phyloP scores from a whole-genome alignment of 2,329 filamentous ascomycete genomes.

The Calonectria pseudoturangicola region DNA sequence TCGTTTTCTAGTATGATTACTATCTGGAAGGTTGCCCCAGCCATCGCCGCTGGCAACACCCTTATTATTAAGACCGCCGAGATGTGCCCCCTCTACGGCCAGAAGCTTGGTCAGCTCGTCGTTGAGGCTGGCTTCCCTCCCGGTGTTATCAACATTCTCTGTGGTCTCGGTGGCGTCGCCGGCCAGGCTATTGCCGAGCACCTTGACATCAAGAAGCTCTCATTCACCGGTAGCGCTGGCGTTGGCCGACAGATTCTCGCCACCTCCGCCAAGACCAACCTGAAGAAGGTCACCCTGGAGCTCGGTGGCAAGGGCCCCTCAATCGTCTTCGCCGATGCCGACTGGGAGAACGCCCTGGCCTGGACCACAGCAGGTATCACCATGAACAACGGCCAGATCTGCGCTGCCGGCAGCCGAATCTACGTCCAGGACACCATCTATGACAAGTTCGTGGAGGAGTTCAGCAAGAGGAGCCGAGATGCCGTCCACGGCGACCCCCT shows the following conservation, averaged over 20 bases:
- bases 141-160: conserved; percentile 83
- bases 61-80: conserved; percentile 78
- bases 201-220: conserved; percentile 80
- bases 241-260: conserved; percentile 83
- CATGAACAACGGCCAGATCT: conserved; percentile 75
- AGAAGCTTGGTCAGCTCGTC: conserved; percentile 78
- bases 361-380: conserved; percentile 62
- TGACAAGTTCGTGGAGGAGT: conserved; percentile 75
- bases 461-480: conserved; percentile 73
- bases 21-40: conserved; percentile 77
- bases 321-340: conserved; percentile 76
- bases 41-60: conserved; percentile 76
- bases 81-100: conserved; percentile 75
- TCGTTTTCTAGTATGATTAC: conserved; percentile 42
- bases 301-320: conserved; percentile 77
- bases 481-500: conserved; percentile 57
- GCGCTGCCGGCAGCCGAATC: conserved; percentile 75
- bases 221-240: conserved; percentile 82
- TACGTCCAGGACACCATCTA: conserved; percentile 74
- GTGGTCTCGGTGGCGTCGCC: conserved; percentile 79
- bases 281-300: conserved; percentile 77
- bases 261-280: conserved; percentile 72
- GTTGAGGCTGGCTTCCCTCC: conserved; percentile 83
- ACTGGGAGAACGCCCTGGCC: conserved; percentile 78
- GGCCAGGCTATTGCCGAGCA: conserved; percentile 80